Evolutionary conservation across 2,329 filamentous ascomycete genomes (phyloP).

Genomic region (Paecilomyces dactylethromorphus): DNA sequence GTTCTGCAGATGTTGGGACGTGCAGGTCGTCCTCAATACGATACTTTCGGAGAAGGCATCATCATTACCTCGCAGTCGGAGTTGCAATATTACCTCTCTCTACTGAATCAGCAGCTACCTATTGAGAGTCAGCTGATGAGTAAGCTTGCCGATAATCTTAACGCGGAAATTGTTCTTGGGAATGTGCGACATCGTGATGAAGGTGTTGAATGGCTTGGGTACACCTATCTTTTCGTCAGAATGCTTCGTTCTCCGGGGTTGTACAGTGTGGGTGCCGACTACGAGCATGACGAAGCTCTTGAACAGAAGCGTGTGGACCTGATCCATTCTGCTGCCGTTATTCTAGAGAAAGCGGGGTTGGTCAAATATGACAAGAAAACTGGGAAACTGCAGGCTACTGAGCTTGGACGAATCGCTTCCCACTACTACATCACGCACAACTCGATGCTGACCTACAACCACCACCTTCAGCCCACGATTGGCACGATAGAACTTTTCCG

Average conservation of each 20-base stretch:
- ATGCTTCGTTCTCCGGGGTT: conserved; percentile 94
- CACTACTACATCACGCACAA: conserved; percentile 97
- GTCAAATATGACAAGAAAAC: conserved; percentile 94
- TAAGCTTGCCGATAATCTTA: conserved; percentile 89
- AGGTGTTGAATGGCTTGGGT: conserved; percentile 97
- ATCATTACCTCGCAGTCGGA: conserved; percentile 95
- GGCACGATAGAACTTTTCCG: conserved; percentile 94
- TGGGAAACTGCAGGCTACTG: conserved; percentile 81
- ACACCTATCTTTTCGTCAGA: conserved; percentile 94
- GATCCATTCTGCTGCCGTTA: conserved; percentile 83
- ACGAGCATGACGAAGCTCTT: conserved; percentile 81
- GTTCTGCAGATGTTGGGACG: conserved; percentile 98
- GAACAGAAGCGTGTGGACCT: conserved; percentile 98
- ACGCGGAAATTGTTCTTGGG: conserved; percentile 90
- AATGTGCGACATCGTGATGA: conserved; percentile 89
- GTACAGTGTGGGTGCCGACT: conserved; percentile 93
- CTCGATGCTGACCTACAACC: conserved; percentile 96
- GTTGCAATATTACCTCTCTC: conserved; percentile 93
- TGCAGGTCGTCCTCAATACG: conserved; percentile 91
- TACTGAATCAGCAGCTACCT: conserved; percentile 93
- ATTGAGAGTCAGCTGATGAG: conserved; percentile 96
- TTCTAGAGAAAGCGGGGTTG: conserved; percentile 80
- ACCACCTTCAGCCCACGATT: conserved; percentile 86
- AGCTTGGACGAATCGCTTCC: conserved; percentile 89
- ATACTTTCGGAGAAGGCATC: conserved; percentile 96